phyloP scores from a whole-genome alignment of 768 basidiomycete species.

The Phylloporus arenicola region DNA sequence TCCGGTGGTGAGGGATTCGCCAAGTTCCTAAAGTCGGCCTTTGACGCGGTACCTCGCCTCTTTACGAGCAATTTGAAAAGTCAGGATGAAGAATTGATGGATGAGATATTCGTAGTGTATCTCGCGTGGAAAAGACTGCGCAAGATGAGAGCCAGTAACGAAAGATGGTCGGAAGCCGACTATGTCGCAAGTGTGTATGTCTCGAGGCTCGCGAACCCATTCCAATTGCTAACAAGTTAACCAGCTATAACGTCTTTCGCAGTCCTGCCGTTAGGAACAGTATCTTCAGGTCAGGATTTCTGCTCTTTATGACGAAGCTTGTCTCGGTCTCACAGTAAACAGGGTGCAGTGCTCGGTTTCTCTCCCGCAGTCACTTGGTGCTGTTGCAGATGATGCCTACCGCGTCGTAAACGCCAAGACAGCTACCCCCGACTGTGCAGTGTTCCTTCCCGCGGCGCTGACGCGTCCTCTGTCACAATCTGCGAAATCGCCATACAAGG shows the following conservation, averaged over 20 bases:
- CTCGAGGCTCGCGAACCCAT: background rate
- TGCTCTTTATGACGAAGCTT: background rate
- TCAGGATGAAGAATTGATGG: slow-evolving; percentile 25
- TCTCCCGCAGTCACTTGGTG: slow-evolving; percentile 40
- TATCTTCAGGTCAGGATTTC: slow-evolving; percentile 35
- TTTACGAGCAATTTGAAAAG: slow-evolving; percentile 31
- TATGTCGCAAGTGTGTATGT: slow-evolving; percentile 51
- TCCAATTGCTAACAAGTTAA: background rate
- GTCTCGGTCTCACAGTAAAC: slow-evolving; percentile 2
- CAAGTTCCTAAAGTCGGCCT: slow-evolving; percentile 30
- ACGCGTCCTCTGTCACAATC: slow-evolving; percentile 40
- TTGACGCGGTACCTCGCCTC: slow-evolving; percentile 32
- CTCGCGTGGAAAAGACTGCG: slow-evolving; percentile 42
- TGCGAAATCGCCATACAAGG: slow-evolving; percentile 43
- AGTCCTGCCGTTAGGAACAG: slow-evolving; percentile 40
- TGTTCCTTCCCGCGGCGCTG: slow-evolving; percentile 39
- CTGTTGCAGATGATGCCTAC: slow-evolving; percentile 22
- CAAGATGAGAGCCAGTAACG: slow-evolving; percentile 39
- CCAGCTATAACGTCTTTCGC: slow-evolving; percentile 46
- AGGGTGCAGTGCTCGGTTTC: slow-evolving; percentile 47
- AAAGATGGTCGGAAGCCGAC: slow-evolving; percentile 52
- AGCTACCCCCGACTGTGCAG: slow-evolving; percentile 44
- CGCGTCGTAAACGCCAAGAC: slow-evolving; percentile 44
- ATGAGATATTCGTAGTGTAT: slow-evolving; percentile 39
- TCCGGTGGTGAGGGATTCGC: slow-evolving; percentile 11